Base-by-base conservation (phyloP, 1,284 basidiomycete species). In the Jaminaea rosea region DNA sequence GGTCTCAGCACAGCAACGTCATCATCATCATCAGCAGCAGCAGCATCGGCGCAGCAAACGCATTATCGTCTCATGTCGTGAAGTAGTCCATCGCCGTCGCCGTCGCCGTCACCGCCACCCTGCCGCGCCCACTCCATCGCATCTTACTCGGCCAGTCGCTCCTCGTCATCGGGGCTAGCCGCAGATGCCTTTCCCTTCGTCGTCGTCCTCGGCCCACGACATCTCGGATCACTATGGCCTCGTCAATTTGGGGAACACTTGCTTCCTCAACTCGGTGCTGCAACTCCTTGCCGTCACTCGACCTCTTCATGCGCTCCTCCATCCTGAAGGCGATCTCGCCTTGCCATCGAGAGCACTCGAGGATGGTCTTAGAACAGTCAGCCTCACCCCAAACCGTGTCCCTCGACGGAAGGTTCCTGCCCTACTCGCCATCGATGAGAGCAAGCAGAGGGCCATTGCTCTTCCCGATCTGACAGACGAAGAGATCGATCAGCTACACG, bases 241-340 rank as follows among this genome's bases (percentile, higher is more conserved):
- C 29, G 74, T 84, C 60, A 90, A 90, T 73, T 84, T 89, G 77
- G 87, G 87, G 41, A 91, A 91, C 75, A 90, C 88, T 0, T 91
- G 88, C 76, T 92, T 89, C 76, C 86, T 92, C 82, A 92, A 91
- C 75, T 88, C 87, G 17, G 87, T 88, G 19, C 78, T 92, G 31
- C 88, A 84, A 69, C 79, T 80, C 28, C 83, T 84, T 2, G 85
- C 84, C 1, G 78, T 77, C 17, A 78, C 83, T 29, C 75, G 85
- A 23, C 79, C 80, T 10, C 48, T 53, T 15, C 48, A 31, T n/a
- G 26, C 34, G 19, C 47, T 49, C 37, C 51, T 53, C 32, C 51
- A 53, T 17, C 51, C 51, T 3, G 17, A 8, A 10, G 47, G 39
- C 19, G 39, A 42, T 42, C 39, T 42, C 19, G 39, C 39, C 4